Conservation (phyloP, 805 yeast genomes). For the Clavispora fructus region DNA sequence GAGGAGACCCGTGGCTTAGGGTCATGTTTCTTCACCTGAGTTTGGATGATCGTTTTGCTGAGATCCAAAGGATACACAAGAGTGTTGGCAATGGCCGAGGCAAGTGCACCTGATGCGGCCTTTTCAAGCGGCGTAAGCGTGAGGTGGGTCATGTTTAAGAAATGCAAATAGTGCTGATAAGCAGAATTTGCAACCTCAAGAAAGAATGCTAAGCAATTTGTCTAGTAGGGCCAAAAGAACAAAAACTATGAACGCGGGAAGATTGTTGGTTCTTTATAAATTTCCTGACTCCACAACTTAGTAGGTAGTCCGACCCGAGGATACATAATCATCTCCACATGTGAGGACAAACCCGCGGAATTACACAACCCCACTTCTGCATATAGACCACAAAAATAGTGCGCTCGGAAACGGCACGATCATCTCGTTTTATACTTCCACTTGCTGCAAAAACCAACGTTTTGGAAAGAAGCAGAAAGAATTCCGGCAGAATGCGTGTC, state of each 20-base stretch:
- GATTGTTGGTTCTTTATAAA: background rate
- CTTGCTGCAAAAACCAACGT: background rate
- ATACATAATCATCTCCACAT: background rate
- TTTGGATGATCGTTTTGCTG: conserved; percentile 70
- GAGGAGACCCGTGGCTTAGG: conserved; percentile 1
- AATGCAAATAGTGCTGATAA: background rate
- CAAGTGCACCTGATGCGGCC: conserved; percentile 79
- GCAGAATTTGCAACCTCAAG: background rate
- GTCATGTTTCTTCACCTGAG: conserved; percentile 44
- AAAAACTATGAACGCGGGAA: background rate
- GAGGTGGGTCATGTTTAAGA: background rate
- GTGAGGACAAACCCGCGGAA: background rate
- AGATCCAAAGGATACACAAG: conserved; percentile 78
- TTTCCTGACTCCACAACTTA: background rate
- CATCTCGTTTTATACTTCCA: background rate
- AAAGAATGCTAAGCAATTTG: background rate
- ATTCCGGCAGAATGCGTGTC: background rate
- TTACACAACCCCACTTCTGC: background rate
- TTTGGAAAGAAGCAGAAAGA: background rate
- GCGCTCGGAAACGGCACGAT: background rate
- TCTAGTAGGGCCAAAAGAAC: too few relatives aligned
- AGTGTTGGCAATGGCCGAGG: conserved; percentile 74
- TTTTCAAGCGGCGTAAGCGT: conserved; percentile 61
- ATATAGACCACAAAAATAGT: background rate
- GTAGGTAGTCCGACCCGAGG: background rate